phyloP scores from a whole-genome alignment of 139 green algal genomes.

The Chlorella ohadii region DNA sequence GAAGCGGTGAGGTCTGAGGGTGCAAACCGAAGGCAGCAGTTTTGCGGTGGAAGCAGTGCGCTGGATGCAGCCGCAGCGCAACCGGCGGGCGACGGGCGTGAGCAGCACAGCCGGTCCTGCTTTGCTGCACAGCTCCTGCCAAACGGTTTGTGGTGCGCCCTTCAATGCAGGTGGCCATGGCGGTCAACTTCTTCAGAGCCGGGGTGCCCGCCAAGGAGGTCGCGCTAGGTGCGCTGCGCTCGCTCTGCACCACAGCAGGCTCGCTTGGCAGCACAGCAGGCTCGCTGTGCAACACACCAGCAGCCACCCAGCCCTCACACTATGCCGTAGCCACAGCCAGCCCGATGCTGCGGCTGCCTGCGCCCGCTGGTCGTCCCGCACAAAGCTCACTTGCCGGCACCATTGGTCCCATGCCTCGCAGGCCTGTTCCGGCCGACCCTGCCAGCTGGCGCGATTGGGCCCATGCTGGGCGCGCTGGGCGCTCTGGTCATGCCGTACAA shows the following conservation, averaged over 20 bases:
- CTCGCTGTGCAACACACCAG: too few species aligned
- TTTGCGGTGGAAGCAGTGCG: too few species aligned
- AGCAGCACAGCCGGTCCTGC: too few species aligned
- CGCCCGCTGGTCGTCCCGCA: neutral
- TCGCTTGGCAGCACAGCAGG: too few species aligned
- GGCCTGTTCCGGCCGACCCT: conserved; percentile 44
- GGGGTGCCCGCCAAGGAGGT: conserved; percentile 34
- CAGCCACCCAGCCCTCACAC: too few species aligned
- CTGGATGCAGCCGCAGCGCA: too few species aligned
- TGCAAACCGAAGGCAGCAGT: too few species aligned
- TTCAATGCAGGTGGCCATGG: conserved; percentile 11
- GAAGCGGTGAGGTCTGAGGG: too few species aligned
- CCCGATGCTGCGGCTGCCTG: neutral
- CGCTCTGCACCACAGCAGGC: neutral
- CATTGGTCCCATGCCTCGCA: neutral
- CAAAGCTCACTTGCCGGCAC: neutral
- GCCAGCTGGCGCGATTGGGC: conserved; percentile 19
- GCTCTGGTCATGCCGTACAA: conserved; percentile 57
- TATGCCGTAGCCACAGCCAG: too few species aligned
- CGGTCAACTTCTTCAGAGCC: conserved; percentile 44
- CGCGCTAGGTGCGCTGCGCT: conserved; percentile 8
- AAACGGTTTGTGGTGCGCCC: too few species aligned
- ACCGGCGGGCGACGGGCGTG: too few species aligned
- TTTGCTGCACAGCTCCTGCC: too few species aligned
- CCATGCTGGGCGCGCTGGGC: conserved; percentile 41